A percentile compares a stretch with the other conserved stretches of the same genome.
Conservation (phyloP, 1,284 basidiomycete genomes). For the Cystobasidium pallidum region DNA sequence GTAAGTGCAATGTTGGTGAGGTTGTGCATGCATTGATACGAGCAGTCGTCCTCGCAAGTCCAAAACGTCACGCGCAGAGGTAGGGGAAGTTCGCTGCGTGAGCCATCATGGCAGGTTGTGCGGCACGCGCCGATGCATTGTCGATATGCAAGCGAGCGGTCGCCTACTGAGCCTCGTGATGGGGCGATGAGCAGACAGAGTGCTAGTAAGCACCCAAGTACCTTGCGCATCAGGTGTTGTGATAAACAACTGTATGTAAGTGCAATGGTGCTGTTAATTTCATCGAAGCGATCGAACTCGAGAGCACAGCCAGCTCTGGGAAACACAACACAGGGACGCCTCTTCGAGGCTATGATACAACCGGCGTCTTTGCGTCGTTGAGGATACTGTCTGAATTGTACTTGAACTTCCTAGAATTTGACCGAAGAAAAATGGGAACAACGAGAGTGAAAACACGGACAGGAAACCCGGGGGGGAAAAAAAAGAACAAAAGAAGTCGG, state of each 20-base stretch:
- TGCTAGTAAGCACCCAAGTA: too few relatives aligned
- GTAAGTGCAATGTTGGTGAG: conserved; percentile 69
- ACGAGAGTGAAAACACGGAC: background rate
- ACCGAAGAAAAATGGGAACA: background rate
- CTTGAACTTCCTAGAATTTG: too few relatives aligned
- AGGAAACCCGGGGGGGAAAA: too few relatives aligned
- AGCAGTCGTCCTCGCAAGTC: conserved; percentile 86
- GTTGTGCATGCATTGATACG: conserved; percentile 83
- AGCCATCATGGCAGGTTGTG: conserved; percentile 56
- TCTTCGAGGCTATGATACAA: too few relatives aligned
- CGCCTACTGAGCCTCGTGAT: conserved; percentile 58
- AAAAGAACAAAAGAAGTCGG: background rate
- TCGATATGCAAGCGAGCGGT: conserved; percentile 64
- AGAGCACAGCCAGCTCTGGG: too few relatives aligned
- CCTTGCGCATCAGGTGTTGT: too few relatives aligned
- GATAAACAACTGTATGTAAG: too few relatives aligned
- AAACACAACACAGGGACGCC: too few relatives aligned
- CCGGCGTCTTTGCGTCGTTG: too few relatives aligned
- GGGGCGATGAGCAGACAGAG: background rate
- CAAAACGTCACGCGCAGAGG: conserved; percentile 60
- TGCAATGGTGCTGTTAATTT: too few relatives aligned
- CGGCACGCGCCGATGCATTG: conserved; percentile 63
- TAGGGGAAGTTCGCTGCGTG: conserved; percentile 61
- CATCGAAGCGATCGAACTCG: too few relatives aligned
- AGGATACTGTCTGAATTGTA: too few relatives aligned